Evolutionary conservation across 2,329 filamentous ascomycete species (phyloP), one percentile per base, ranked within the genome.

Genomic region (Aspergillus vadensis): DNA sequence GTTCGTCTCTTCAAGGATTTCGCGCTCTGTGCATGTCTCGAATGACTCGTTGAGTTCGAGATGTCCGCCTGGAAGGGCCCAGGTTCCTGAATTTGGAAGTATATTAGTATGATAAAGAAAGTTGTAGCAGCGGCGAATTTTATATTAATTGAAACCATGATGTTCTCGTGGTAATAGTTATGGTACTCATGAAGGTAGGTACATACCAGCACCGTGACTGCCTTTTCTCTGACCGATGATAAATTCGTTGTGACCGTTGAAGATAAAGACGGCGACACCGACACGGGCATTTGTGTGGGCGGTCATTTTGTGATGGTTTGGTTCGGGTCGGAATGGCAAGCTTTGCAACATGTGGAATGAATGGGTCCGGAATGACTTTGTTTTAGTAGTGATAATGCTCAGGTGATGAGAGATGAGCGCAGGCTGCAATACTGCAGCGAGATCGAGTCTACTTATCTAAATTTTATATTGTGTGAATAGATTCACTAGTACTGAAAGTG

Each of bases 61-160:
- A 68, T 94, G 90, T 0, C 91, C 91, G 21, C 91, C 91, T 0
- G 91, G 90, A 14, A 91, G 83, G 53, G 87, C 87, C 76, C 83
- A 86, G 0, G 84, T 87, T 1, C 85, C 87, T 84, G 14, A n/a
- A 7, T 23, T n/a, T 12, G 32, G 5, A 15, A 14, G 12, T 14
- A 15, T 14, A 36, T 36, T 2, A 36, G 32, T 36, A 36, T 14
- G 10, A 12, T 32, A 14, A 32, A 23, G 21, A 23, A 23, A 23
- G 3, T 23, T 23, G 21, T 23, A 23, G 21, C 4, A 23, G 21
- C 21, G 21, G 21, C 21, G 3, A 23, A 23, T 23, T 23, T 23
- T 23, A 23, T 23, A 23, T 23, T 23, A 4, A 23, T 23, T 23
- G 10, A 9, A 8, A 5, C 2, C n/a, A 14, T 41, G 15, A 10